These are phyloP conservation scores for Cinnamomum chago DNA, from an alignment of 164 flowering plant genomes.

Conservation along the genomic window DNA sequence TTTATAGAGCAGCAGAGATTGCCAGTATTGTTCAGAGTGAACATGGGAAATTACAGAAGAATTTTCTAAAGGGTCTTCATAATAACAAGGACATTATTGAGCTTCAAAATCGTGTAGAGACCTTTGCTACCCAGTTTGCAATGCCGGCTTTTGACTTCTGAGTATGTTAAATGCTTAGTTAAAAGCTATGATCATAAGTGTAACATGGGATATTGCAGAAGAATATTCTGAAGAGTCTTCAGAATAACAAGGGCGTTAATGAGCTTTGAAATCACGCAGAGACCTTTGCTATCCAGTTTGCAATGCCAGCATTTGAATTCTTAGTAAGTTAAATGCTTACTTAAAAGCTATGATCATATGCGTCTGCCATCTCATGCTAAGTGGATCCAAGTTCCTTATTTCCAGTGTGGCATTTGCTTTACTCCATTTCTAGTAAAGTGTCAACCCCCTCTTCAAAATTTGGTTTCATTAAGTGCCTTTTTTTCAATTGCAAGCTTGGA, in stretches of 20 bases:
- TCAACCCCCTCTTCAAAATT: no score
- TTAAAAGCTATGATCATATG: not conserved
- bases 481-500: not conserved
- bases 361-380: not conserved
- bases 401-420: not conserved
- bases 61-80: constrained; percentile 58
- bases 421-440: not conserved
- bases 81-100: constrained; percentile 66
- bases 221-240: constrained; percentile 60
- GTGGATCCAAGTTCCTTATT: not conserved
- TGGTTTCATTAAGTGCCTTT: no score
- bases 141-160: constrained; percentile 46
- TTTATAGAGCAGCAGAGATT: constrained; percentile 69
- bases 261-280: constrained; percentile 70
- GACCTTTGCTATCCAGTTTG: constrained; percentile 60
- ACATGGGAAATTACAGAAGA: constrained; percentile 57
- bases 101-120: constrained; percentile 60
- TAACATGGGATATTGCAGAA: constrained; percentile 50
- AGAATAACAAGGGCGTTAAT: constrained; percentile 56
- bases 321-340: constrained; percentile 19
- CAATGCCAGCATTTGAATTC: constrained; percentile 38
- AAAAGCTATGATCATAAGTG: not conserved
- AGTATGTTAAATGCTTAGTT: constrained; percentile 8
- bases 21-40: constrained; percentile 58
- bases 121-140: constrained; percentile 59